phyloP scores from a whole-genome alignment of 768 basidiomycete species.

The Lactarius tabidus region DNA sequence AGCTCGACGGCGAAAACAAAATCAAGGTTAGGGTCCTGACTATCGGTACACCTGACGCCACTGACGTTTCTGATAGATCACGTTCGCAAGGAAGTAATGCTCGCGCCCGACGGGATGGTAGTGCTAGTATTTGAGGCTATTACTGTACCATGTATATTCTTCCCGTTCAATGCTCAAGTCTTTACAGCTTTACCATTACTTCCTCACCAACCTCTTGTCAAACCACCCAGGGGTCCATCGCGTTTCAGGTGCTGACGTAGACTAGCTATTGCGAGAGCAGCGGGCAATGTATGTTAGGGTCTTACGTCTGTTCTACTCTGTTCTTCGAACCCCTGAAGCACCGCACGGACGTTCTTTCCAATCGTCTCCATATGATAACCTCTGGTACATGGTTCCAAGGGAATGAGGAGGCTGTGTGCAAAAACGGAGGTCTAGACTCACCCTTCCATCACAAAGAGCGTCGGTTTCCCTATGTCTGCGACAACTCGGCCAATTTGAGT shows the following conservation, averaged over 20 bases:
- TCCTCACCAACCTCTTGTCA: background rate
- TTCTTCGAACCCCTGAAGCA: conserved; percentile 30
- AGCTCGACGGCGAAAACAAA: conserved; percentile 95
- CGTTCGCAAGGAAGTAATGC: conserved; percentile 27
- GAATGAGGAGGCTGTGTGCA: background rate
- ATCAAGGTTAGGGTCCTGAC: conserved; percentile 67
- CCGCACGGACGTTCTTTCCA: conserved; percentile 31
- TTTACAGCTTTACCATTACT: conserved; percentile 8
- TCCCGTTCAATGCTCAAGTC: background rate
- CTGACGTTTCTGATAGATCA: conserved; percentile 22
- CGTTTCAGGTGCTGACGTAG: background rate
- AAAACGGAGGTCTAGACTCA: conserved; percentile 18
- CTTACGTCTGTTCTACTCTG: background rate
- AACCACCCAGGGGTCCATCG: background rate
- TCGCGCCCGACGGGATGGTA: background rate
- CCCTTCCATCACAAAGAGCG: conserved; percentile 38
- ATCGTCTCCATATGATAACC: conserved; percentile 32
- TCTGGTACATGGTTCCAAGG: conserved; percentile 25
- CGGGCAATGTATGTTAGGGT: background rate
- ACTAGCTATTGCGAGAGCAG: background rate
- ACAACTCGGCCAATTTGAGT: conserved; percentile 29
- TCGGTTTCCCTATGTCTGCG: conserved; percentile 22
- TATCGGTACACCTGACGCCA: background rate
- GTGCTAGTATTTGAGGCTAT: conserved; percentile 8
- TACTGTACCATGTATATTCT: conserved; percentile 20